phyloP scores from a whole-genome alignment of 1,284 basidiomycete genomes.

The Ustilago sp. region DNA sequence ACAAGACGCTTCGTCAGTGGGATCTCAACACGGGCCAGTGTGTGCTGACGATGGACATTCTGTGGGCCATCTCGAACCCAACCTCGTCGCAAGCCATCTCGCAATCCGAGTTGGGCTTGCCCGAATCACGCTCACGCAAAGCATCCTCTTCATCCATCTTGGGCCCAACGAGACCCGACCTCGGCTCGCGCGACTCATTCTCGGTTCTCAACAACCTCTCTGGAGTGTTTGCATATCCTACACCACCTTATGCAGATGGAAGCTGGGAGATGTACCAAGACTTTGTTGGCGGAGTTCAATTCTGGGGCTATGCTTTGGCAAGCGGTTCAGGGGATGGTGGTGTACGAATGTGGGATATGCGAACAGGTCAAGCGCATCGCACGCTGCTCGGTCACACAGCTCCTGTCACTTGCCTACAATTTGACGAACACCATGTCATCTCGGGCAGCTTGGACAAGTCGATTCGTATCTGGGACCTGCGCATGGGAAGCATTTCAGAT shows the following conservation, averaged over 20 bases:
- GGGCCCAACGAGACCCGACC: constrained; percentile 37
- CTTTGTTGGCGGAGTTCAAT: constrained; percentile 96
- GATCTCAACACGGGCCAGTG: constrained; percentile 96
- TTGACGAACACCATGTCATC: constrained; percentile 93
- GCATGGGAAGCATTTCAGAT: constrained; percentile 87
- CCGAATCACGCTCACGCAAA: constrained; percentile 71
- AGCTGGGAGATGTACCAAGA: constrained; percentile 94
- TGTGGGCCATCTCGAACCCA: constrained; percentile 98
- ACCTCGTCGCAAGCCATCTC: constrained; percentile 73
- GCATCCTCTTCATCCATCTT: constrained; percentile 47
- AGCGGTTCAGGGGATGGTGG: constrained; percentile 97
- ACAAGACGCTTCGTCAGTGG: constrained; percentile 99
- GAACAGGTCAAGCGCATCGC: constrained; percentile 95
- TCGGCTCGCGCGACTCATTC: constrained; percentile 41
- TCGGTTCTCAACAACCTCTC: constrained; percentile 69
- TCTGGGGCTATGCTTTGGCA: constrained; percentile 97
- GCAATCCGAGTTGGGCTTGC: constrained; percentile 57
- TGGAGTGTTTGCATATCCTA: constrained; percentile 76
- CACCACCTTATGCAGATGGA: constrained; percentile 87
- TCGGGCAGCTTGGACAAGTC: constrained; percentile 94
- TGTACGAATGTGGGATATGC: constrained; percentile 99
- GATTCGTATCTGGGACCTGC: constrained; percentile 83
- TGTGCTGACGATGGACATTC: constrained; percentile 98
- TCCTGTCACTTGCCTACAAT: constrained; percentile 93
- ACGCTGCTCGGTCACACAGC: constrained; percentile 93